Base-by-base conservation (phyloP, 192 early-diverging fungal genomes). In the Mortierella antarctica region DNA sequence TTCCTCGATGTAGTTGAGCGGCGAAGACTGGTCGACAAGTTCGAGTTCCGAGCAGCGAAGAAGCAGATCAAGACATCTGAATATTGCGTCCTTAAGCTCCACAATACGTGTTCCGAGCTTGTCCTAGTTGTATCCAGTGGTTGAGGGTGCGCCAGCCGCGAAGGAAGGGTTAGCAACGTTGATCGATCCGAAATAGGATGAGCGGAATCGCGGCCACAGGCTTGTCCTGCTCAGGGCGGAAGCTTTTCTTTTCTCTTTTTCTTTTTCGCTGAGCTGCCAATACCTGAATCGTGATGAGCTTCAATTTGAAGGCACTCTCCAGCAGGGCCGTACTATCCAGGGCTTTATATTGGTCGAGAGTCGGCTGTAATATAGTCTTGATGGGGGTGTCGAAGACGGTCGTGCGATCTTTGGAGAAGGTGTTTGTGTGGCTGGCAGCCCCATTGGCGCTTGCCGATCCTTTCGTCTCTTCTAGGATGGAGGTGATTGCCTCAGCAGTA, bases 1-100 rank as follows among this genome's bases (percentile, higher is more conserved):
- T 58, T 95, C 94, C 59, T 95, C 94, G 9, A 93, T 71, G 62
- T 89, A 63, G 14, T 72, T 84, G 8, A 95, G 74, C 1, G 91
- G 82, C 6, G 57, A 65, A 18, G 49, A 45, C 15, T 65, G 54
- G 12, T 75, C 82, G 47, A 71, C 23, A 17, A 83, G 69, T 9
- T 65, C 62, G 8, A 71, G 49, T 23, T 76, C 73, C 4, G 74
- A 51, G 44, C 82, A 83, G 44, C 82, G 68, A 31, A 83, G 15
- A 45, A 76, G 23, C 42, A 83, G 57, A 57, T 83, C 73, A 18
- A 76, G 63, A 41, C 82, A 83, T 14, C 56, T 50, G 60, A 76
- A 74, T 44, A 71, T 52, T 12, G 68, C 57, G 14, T 64, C 62
- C 46, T 62, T 67, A 44, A 74, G 73, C 6, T 57, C 46, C 7